phyloP scores from a whole-genome alignment of 148 eudicot species.

The Polygonum maritimum region DNA sequence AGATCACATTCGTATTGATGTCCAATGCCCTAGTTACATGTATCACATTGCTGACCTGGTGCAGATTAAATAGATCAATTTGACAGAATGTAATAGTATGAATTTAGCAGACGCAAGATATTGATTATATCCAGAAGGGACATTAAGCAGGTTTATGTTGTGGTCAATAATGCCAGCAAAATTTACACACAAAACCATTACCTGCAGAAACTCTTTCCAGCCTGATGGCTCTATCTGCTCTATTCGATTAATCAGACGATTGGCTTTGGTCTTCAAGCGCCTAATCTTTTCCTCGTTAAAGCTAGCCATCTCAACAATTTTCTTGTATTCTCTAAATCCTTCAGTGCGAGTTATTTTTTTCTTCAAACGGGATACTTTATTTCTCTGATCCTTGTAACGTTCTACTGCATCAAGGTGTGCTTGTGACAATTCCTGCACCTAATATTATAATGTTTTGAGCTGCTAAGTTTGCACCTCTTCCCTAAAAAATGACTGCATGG shows the following conservation, averaged over 20 bases:
- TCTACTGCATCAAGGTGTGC: constrained; percentile 62
- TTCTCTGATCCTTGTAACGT: constrained; percentile 75
- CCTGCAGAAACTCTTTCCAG: constrained; percentile 99
- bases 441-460: constrained; percentile 9
- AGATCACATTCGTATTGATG: constrained; percentile 69
- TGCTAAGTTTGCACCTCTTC: not conserved
- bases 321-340: constrained; percentile 91
- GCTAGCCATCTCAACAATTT: constrained; percentile 61
- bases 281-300: constrained; percentile 71
- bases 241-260: constrained; percentile 65
- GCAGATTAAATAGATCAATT: not conserved
- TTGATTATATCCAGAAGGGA: no score
- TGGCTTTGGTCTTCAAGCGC: constrained; percentile 65
- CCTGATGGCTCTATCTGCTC: constrained; percentile 99
- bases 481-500: not conserved
- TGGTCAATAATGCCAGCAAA: constrained; percentile 9
- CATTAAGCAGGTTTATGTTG: not conserved
- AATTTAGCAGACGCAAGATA: no score
- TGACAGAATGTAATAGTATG: not conserved
- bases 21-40: constrained; percentile 92
- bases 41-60: constrained; percentile 84
- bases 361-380: constrained; percentile 79
- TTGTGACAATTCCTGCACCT: constrained; percentile 61
- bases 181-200: constrained; percentile 16
- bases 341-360: constrained; percentile 76